Base-by-base conservation (phyloP, 2,329 filamentous ascomycete species). In the Ophiostoma montium region DNA sequence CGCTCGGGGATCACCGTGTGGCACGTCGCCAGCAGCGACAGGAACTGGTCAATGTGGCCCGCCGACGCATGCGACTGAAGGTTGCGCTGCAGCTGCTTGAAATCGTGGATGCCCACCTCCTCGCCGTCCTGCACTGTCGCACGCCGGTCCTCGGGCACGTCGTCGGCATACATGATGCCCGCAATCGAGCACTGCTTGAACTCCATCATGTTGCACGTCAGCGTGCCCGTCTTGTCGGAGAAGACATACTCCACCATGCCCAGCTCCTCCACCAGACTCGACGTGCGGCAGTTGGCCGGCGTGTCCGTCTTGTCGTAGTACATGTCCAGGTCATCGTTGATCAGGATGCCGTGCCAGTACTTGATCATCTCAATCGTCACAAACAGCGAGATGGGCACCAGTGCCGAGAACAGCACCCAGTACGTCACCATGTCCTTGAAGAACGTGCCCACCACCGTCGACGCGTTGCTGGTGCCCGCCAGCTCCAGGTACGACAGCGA, bases 201-300 rank as follows among this genome's bases (percentile, higher is more conserved):
- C 64, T 96, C 90, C 92, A 98, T 94, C 48, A 94, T 84, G 62
- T 94, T 94, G 60, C 94, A 86, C 0, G 86, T 94, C 55, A 94
- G 68, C 2, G 86, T 94, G 51, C 86, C 86, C 0, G 86, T 94
- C 67, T 94, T 94, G 71, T 94, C 86, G 0, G 86, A 95, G 65
- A 98, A 98, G 55, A 98, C 92, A 60, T 94, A 98, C 61, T 96
- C 92, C 41, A 98, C 94, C 75, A 96, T 95, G 49, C 92, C 92
- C 41, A 98, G 69, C 61, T 98, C 94, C 67, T 98, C 92, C 11
- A 98, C 92, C 61, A 98, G 71, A 56, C 89, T 95, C 2, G 90
- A 96, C 0, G 92, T 98, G 58, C 92, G 80, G 66, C 92, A 98
- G 56, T 92, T 94, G 5, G 92, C 89, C 12, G 92, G 88, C 0